Conservation (phyloP, 352 stramenopile species). For the Pythium brachiatum region DNA sequence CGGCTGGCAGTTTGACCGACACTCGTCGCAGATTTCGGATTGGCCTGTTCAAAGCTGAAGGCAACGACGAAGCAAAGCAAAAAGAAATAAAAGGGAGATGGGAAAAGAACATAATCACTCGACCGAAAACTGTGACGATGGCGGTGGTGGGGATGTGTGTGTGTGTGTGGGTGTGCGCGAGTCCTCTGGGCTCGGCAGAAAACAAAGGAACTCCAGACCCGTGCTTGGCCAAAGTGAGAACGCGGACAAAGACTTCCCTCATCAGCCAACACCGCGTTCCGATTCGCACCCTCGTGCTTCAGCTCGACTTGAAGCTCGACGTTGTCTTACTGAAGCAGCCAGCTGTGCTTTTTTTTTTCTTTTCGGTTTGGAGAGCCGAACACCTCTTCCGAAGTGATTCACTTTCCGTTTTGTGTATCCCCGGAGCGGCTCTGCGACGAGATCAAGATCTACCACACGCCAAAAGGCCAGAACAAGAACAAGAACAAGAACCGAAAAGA, state of each 20-base stretch:
- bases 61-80: background rate
- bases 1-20: slow-evolving; percentile 1
- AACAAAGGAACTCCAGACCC: no score
- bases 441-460: background rate
- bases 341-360: slow-evolving; percentile 7
- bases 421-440: slow-evolving; percentile 7
- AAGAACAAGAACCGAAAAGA: background rate
- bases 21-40: slow-evolving; percentile 32
- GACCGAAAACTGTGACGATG: slow-evolving; percentile 25
- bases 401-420: slow-evolving; percentile 1
- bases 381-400: background rate
- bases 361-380: slow-evolving; percentile 16
- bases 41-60: background rate
- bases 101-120: slow-evolving; percentile 23
- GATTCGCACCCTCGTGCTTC: no score
- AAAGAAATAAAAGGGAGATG: slow-evolving; percentile 13
- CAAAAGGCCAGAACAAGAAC: background rate
- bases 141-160: slow-evolving; percentile 1
- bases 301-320: slow-evolving; percentile 4
- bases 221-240: background rate
- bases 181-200: no score
- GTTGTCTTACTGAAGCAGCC: slow-evolving; percentile 1
- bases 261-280: background rate
- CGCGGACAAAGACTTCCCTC: background rate
- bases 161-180: background rate